phyloP scores from a whole-genome alignment of 176 grass and related monocot genomes.

The Paspalum vaginatum region DNA sequence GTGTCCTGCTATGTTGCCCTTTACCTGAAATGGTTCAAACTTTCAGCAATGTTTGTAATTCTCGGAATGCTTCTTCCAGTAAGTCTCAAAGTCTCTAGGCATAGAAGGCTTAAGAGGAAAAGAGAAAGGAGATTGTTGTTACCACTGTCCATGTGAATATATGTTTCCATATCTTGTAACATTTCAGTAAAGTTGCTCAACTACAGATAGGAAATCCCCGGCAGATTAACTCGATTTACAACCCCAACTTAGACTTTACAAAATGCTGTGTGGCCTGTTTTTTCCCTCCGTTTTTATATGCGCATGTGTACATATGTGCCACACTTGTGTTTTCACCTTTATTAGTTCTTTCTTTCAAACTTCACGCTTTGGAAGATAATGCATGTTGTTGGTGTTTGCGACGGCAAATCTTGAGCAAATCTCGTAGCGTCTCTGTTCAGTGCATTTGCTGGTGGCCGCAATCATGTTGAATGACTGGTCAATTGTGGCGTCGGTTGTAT shows the following conservation, averaged over 20 bases:
- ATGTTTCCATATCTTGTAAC: conserved; percentile 51
- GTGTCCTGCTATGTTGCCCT: conserved; percentile 67
- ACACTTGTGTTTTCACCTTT: background rate
- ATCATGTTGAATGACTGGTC: conserved; percentile 26
- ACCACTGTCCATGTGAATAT: conserved; percentile 96
- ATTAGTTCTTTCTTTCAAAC: background rate
- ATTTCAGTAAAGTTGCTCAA: conserved; percentile 52
- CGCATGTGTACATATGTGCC: conserved; percentile 29
- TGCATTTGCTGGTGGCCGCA: conserved; percentile 41
- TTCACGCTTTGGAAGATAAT: background rate
- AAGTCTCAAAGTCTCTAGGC: conserved; percentile 83
- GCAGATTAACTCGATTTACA: conserved; percentile 32
- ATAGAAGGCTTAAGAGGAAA: conserved; percentile 85
- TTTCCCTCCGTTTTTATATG: background rate
- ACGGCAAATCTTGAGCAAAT: conserved; percentile 27
- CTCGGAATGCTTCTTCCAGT: conserved; percentile 76
- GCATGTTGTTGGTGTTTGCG: conserved; percentile 20
- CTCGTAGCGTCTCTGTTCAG: background rate
- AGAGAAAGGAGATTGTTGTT: conserved; percentile 86
- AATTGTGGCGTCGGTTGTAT: conserved; percentile 10
- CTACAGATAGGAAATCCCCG: conserved; percentile 44
- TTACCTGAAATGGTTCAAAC: conserved; percentile 63
- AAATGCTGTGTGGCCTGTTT: conserved; percentile 37
- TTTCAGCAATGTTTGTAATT: conserved; percentile 64
- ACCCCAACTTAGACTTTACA: background rate